Conservation (phyloP, 768 basidiomycete genomes). For the Leccinum obscurum region DNA sequence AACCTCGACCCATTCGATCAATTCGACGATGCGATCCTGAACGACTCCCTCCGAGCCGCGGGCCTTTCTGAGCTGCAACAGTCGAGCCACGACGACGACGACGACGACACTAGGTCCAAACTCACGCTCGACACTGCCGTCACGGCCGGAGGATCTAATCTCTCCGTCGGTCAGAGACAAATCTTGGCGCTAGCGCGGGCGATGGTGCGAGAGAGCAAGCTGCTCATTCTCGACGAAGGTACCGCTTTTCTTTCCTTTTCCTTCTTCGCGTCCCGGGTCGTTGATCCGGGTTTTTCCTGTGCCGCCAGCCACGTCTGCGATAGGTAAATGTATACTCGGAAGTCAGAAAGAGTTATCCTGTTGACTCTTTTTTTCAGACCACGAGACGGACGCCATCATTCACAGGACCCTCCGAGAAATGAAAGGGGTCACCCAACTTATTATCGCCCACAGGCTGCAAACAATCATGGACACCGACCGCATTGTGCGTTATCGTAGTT, state of each 20-base stretch:
- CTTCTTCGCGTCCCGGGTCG: background rate
- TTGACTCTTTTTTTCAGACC: background rate
- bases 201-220: constrained; percentile 43
- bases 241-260: background rate
- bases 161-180: constrained; percentile 49
- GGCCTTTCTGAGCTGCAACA: constrained; percentile 35
- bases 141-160: constrained; percentile 36
- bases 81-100: constrained; percentile 5
- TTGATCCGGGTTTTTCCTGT: background rate
- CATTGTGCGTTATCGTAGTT: constrained; percentile 2
- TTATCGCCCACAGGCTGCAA: constrained; percentile 10
- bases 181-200: constrained; percentile 44
- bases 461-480: constrained; percentile 13
- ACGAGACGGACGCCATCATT: constrained; percentile 11
- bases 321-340: background rate
- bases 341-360: too few relatives aligned
- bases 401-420: constrained; percentile 8
- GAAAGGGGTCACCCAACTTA: constrained; percentile 10
- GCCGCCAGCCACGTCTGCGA: constrained; percentile 10
- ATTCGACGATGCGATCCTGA: constrained; percentile 44
- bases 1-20: constrained; percentile 54
- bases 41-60: constrained; percentile 41
- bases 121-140: constrained; percentile 48
- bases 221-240: constrained; percentile 47
- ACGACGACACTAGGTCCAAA: background rate